Evolutionary conservation across 139 green algal genomes (phyloP).

Genomic region (Picochlorum costavermella): DNA sequence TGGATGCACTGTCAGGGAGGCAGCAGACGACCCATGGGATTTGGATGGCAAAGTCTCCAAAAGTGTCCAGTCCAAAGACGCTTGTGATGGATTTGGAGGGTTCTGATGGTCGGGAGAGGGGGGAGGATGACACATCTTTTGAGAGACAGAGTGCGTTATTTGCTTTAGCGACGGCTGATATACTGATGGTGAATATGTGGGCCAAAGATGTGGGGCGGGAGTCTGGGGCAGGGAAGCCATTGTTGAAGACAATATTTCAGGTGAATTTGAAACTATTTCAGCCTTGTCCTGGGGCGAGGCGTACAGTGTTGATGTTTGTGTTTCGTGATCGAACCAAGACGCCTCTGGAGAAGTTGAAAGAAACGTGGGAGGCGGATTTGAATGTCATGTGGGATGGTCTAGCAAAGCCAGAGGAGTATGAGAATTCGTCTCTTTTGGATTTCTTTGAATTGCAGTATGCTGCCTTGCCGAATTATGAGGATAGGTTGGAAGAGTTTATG

Average conservation of each 20-base stretch:
- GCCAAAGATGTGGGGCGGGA: slow-evolving; percentile 96
- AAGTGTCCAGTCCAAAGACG: slow-evolving; percentile 51
- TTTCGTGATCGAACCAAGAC: slow-evolving; percentile 90
- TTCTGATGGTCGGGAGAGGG: slow-evolving; percentile 59
- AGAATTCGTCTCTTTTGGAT: slow-evolving; percentile 52
- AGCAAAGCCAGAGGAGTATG: slow-evolving; percentile 75
- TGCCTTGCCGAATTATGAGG: slow-evolving; percentile 86
- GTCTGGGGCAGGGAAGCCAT: slow-evolving; percentile 86
- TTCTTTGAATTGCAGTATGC: slow-evolving; percentile 90
- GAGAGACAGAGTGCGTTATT: slow-evolving; percentile 95
- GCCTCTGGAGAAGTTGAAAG: slow-evolving; percentile 58
- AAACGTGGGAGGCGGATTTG: slow-evolving; percentile 55
- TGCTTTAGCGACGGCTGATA: slow-evolving; percentile 84
- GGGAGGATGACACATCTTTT: slow-evolving; percentile 97
- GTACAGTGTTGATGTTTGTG: slow-evolving; percentile 90
- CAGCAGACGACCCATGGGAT: slow-evolving; percentile 86
- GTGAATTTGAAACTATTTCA: slow-evolving; percentile 97
- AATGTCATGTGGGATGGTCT: slow-evolving; percentile 80
- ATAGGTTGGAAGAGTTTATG: slow-evolving; percentile 83
- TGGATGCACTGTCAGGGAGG: slow-evolving; percentile 83
- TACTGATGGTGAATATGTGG: slow-evolving; percentile 97
- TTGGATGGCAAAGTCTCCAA: slow-evolving; percentile 66
- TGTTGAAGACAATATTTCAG: slow-evolving; percentile 97
- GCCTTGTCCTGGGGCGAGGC: slow-evolving; percentile 50
- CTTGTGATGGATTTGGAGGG: slow-evolving; percentile 95